phyloP scores from a whole-genome alignment of 306 rosid genomes.

The Sindora glabra region DNA sequence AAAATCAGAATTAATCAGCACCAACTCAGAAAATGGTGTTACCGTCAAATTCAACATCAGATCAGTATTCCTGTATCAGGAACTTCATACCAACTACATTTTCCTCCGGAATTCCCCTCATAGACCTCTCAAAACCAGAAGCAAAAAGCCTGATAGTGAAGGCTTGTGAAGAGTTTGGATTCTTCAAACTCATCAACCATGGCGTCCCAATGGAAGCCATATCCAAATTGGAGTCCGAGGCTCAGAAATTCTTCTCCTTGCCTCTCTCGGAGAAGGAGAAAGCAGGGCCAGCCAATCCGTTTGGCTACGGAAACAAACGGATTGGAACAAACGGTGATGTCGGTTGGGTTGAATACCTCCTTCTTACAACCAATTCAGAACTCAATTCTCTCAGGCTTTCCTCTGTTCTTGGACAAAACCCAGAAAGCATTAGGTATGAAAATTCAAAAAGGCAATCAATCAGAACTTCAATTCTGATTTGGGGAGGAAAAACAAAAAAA shows the following conservation, averaged over 20 bases:
- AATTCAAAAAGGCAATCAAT: background rate
- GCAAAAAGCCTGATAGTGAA: conserved; percentile 64
- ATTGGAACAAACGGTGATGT: conserved; percentile 71
- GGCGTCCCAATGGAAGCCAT: conserved; percentile 81
- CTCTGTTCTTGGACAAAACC: conserved; percentile 28
- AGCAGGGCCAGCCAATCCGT: conserved; percentile 63
- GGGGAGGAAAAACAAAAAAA: too few species aligned
- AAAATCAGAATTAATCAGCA: too few species aligned
- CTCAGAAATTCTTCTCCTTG: conserved; percentile 69
- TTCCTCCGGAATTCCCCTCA: conserved; percentile 45
- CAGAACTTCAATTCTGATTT: too few species aligned
- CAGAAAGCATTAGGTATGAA: conserved; percentile 54
- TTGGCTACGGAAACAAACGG: conserved; percentile 70
- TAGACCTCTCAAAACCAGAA: conserved; percentile 78
- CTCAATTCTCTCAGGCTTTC: conserved; percentile 22
- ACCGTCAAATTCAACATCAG: conserved; percentile 37
- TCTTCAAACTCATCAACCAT: conserved; percentile 82
- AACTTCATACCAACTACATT: conserved; percentile 33
- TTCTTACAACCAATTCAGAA: conserved; percentile 44
- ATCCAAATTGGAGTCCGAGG: conserved; percentile 52
- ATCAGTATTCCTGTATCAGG: conserved; percentile 32
- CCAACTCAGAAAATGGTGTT: conserved; percentile 50
- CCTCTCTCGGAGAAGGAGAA: conserved; percentile 61
- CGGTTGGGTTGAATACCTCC: conserved; percentile 97
- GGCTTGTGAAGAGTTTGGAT: conserved; percentile 86